Conservation (phyloP, 1,284 basidiomycete genomes). For the Fomitopsis palustris region DNA sequence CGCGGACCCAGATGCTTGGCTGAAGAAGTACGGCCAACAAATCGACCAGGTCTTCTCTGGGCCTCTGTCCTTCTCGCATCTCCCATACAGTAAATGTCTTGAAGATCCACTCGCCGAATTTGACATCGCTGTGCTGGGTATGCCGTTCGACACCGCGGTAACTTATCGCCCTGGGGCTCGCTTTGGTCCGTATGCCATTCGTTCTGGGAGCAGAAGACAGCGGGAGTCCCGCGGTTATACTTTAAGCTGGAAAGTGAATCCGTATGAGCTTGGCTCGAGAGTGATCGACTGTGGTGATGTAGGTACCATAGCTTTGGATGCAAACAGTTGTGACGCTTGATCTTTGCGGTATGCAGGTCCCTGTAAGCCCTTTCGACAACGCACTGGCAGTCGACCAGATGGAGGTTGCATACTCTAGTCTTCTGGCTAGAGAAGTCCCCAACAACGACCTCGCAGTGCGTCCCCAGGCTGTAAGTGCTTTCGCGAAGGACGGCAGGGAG, state of each 20-base stretch:
- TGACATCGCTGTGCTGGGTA: constrained; percentile 75
- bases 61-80: constrained; percentile 70
- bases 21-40: constrained; percentile 69
- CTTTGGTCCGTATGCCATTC: constrained; percentile 80
- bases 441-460: constrained; percentile 17
- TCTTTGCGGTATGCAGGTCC: constrained; percentile 44
- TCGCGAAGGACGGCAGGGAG: constrained; percentile 51
- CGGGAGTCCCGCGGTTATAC: constrained; percentile 55
- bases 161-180: constrained; percentile 73
- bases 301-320: constrained; percentile 12
- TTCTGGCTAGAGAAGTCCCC: constrained; percentile 53
- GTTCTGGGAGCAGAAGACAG: constrained; percentile 72
- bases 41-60: constrained; percentile 68
- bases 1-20: constrained; percentile 41
- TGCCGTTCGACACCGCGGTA: constrained; percentile 79
- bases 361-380: constrained; percentile 71
- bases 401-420: constrained; percentile 70
- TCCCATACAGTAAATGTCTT: constrained; percentile 67
- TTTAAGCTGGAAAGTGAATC: constrained; percentile 64
- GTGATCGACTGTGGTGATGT: constrained; percentile 84
- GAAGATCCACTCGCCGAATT: constrained; percentile 53
- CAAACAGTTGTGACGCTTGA: not conserved
- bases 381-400: constrained; percentile 75
- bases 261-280: constrained; percentile 53
- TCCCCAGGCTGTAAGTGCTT: constrained; percentile 11